phyloP scores from a whole-genome alignment of 2,329 filamentous ascomycete genomes.

The Neofusicoccum sp. region DNA sequence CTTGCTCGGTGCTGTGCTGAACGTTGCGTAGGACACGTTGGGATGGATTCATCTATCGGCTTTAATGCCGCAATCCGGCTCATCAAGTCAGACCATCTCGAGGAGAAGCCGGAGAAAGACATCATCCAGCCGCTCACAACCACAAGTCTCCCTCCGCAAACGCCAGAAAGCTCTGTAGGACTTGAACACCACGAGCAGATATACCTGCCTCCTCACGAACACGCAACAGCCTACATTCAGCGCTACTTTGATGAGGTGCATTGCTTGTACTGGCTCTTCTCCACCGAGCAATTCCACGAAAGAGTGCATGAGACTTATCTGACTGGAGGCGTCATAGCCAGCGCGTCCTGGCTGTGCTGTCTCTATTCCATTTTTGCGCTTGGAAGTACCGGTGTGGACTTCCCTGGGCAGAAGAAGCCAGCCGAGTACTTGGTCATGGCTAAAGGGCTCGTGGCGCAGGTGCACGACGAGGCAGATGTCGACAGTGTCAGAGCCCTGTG shows the following conservation, averaged over 20 bases:
- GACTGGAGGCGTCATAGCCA: constrained; percentile 21
- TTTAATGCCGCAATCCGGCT: constrained; percentile 38
- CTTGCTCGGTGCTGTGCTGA: neutral
- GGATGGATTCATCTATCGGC: constrained; percentile 37
- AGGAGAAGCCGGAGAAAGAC: constrained; percentile 22
- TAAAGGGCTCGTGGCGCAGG: constrained; percentile 32
- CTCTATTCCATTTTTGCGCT: constrained; percentile 37
- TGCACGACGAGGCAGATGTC: constrained; percentile 37
- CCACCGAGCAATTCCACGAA: constrained; percentile 32
- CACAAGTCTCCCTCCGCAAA: constrained; percentile 32
- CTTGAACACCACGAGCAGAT: constrained; percentile 23
- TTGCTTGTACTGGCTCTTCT: constrained; percentile 37
- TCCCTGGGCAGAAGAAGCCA: constrained; percentile 26
- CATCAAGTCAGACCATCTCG: constrained; percentile 24
- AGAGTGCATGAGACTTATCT: constrained; percentile 35
- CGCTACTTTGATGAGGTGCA: constrained; percentile 37
- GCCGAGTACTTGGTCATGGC: constrained; percentile 35
- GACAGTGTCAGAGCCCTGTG: constrained; percentile 37
- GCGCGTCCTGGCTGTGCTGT: constrained; percentile 38
- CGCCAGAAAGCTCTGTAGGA: constrained; percentile 14
- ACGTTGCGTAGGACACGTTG: constrained; percentile 29
- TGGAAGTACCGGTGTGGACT: constrained; percentile 24
- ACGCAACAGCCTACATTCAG: constrained; percentile 32
- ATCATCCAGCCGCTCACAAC: constrained; percentile 33
- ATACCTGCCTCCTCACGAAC: constrained; percentile 32